Percentiles rank a stretch among this genome's conserved stretches.
Evolutionary conservation across 2,329 filamentous ascomycete genomes (phyloP).

Genomic region (Hymenoscyphus albidus): DNA sequence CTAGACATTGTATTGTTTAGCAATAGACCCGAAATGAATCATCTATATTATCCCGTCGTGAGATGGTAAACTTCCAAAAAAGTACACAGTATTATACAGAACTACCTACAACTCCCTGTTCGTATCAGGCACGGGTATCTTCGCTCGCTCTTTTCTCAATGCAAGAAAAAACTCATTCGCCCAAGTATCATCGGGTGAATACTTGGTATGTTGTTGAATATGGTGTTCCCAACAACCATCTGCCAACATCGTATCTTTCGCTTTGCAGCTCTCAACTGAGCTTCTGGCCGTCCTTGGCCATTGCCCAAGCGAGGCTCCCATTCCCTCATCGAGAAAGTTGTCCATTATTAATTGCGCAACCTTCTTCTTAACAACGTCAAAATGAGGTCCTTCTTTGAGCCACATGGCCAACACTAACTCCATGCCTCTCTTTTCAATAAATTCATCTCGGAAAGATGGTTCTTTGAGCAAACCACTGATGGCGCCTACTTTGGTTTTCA

Average conservation of each 20-base stretch:
- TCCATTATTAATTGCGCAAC: conserved; percentile 58
- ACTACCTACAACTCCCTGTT: neutral
- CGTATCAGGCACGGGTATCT: neutral
- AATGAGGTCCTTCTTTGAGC: conserved; percentile 43
- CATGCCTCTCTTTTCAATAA: conserved; percentile 53
- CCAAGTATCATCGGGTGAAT: conserved; percentile 21
- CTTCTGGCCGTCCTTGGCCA: conserved; percentile 46
- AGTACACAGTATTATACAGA: neutral
- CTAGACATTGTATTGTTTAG: too few species aligned
- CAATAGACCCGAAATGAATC: neutral
- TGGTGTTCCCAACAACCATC: conserved; percentile 60
- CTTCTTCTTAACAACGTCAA: conserved; percentile 50
- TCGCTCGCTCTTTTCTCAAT: conserved; percentile 21
- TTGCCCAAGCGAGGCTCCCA: conserved; percentile 54
- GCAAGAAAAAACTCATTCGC: conserved; percentile 27
- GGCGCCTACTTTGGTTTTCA: conserved; percentile 42
- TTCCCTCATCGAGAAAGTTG: conserved; percentile 62
- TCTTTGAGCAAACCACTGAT: conserved; percentile 56
- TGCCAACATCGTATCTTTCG: conserved; percentile 36
- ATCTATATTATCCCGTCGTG: neutral
- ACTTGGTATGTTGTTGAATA: conserved; percentile 34
- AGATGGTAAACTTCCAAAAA: neutral
- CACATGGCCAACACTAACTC: conserved; percentile 51
- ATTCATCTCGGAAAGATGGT: conserved; percentile 49
- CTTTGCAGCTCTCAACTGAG: conserved; percentile 37